A percentile compares a stretch with the other conserved stretches of the same genome.
Evolutionary conservation across 2,329 filamentous ascomycete species (phyloP).

Genomic region (Colletotrichum australisinense): DNA sequence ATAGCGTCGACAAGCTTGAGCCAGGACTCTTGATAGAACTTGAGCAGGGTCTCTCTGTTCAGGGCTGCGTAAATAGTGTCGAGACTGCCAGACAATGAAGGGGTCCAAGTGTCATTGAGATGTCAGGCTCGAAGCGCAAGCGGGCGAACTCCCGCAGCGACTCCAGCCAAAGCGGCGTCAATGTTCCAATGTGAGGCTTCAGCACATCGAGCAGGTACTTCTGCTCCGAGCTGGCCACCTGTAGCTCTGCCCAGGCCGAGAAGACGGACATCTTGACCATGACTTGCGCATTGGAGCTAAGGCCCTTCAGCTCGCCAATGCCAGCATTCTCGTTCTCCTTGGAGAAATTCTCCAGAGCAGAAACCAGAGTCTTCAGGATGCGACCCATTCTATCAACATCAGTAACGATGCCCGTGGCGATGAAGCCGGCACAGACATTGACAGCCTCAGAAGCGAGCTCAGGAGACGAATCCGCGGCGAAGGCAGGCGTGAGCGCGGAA

Average conservation of each 20-base stretch:
- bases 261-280: conserved; percentile 99
- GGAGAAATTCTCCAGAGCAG: conserved; percentile 91
- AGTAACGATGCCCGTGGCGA: conserved; percentile 95
- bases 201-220: conserved; percentile 89
- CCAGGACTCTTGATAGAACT: conserved; percentile 98
- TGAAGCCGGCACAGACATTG: conserved; percentile 97
- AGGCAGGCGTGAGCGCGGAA: conserved; percentile 94
- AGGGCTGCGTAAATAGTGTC: conserved; percentile 95
- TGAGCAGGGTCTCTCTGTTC: conserved; percentile 91
- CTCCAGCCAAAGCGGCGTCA: conserved; percentile 94
- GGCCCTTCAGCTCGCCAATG: conserved; percentile 91
- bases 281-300: conserved; percentile 95
- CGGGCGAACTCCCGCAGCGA: conserved; percentile 94
- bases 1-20: conserved; percentile 97
- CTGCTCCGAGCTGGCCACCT: conserved; percentile 94
- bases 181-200: conserved; percentile 86
- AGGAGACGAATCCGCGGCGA: conserved; percentile 94
- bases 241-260: conserved; percentile 95
- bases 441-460: conserved; percentile 96
- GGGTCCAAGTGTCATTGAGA: conserved; percentile 90
- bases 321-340: conserved; percentile 82
- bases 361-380: conserved; percentile 92
- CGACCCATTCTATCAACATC: conserved; percentile 99
- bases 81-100: conserved; percentile 84
- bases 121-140: conserved; percentile 94